Evolutionary conservation across 1,284 basidiomycete species (phyloP).

Genomic region (Ganoderma boninense): DNA sequence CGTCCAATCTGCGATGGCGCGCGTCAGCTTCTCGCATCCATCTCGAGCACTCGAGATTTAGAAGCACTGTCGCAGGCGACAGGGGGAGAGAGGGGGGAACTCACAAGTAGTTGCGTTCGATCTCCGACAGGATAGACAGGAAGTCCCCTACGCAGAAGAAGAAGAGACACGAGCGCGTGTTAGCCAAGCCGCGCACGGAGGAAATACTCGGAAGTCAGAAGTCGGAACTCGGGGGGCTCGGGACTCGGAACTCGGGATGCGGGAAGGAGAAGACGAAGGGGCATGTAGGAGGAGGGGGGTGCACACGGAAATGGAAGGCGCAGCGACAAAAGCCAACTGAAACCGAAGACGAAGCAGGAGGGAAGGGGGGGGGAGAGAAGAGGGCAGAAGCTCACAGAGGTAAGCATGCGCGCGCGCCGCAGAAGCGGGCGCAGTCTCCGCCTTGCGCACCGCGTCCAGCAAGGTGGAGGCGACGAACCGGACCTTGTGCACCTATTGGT

Average conservation of each 20-base stretch:
- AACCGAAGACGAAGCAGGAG: background rate
- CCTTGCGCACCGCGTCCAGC: conserved; percentile 85
- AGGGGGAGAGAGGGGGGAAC: conserved; percentile 32
- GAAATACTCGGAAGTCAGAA: background rate
- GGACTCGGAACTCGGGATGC: conserved; percentile 9
- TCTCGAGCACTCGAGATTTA: conserved; percentile 17
- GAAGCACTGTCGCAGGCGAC: conserved; percentile 9
- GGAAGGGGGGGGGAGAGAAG: conserved; percentile 8
- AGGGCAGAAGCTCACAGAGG: conserved; percentile 61
- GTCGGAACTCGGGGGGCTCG: background rate
- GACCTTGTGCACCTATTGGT: conserved; percentile 81
- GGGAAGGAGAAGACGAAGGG: background rate
- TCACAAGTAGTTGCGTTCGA: conserved; percentile 85
- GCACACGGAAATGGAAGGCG: background rate
- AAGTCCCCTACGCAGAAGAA: conserved; percentile 76
- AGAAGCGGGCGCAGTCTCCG: conserved; percentile 76
- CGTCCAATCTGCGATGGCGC: conserved; percentile 63
- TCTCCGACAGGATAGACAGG: conserved; percentile 86
- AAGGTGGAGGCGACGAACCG: conserved; percentile 89
- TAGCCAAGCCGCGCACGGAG: conserved; percentile 8
- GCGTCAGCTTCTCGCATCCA: conserved; percentile 29
- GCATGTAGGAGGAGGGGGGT: background rate
- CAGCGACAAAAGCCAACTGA: conserved; percentile 9
- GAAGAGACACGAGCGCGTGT: conserved; percentile 4
- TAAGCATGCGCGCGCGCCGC: conserved; percentile 83